Percentiles rank a stretch among this genome's conserved stretches.
Evolutionary conservation across 164 flowering plant species (phyloP).

Genomic region (Liriodendron chinense): DNA sequence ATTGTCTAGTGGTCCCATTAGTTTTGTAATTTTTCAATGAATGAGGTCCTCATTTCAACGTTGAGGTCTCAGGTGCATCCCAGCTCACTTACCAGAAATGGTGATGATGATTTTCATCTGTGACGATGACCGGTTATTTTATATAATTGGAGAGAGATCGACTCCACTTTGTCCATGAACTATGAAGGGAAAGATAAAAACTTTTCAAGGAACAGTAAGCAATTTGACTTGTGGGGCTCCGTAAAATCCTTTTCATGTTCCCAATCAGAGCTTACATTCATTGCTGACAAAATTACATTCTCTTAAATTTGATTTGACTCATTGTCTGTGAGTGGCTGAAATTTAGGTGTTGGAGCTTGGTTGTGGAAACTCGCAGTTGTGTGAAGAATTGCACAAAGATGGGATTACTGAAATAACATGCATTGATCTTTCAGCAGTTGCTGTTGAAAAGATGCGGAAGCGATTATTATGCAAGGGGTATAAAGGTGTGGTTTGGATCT

Average conservation of each 20-base stretch:
- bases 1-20: not conserved
- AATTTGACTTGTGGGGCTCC: not conserved
- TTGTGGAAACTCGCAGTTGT: slow-evolving; percentile 84
- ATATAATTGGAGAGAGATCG: no score
- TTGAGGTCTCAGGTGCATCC: no score
- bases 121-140: no score
- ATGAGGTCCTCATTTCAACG: no score
- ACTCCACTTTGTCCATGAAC: no score
- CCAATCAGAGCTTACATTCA: not conserved
- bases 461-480: slow-evolving; percentile 50
- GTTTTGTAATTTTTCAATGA: not conserved
- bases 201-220: not conserved
- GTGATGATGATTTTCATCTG: not conserved
- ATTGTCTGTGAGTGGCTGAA: not conserved
- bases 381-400: slow-evolving; percentile 69
- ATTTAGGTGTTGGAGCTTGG: slow-evolving; percentile 89
- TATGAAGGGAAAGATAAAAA: no score
- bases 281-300: not conserved
- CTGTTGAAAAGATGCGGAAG: slow-evolving; percentile 74
- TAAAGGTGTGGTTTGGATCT: slow-evolving; percentile 35
- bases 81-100: not conserved
- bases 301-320: not conserved
- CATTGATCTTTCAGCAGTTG: slow-evolving; percentile 81
- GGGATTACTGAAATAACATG: slow-evolving; percentile 77
- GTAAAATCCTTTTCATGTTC: not conserved